phyloP scores from a whole-genome alignment of 2,329 filamentous ascomycete genomes.

The Pseudogymnoascus sp. region DNA sequence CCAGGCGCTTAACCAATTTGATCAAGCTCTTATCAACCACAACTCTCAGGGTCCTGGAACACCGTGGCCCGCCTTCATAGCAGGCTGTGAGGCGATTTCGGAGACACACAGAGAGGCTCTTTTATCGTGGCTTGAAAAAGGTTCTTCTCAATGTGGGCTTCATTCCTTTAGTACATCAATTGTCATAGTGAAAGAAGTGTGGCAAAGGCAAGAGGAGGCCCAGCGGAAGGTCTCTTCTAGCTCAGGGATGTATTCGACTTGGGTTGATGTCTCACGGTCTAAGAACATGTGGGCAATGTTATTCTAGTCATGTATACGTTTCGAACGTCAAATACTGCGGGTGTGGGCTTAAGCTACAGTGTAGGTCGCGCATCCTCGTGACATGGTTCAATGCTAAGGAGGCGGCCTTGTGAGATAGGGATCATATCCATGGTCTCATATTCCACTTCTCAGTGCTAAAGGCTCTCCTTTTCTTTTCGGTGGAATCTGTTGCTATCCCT shows the following conservation, averaged over 20 bases:
- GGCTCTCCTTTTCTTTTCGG: no score
- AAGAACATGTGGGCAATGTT: conserved; percentile 8
- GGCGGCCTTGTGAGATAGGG: no score
- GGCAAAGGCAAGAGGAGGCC: conserved; percentile 26
- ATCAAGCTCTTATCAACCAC: conserved; percentile 14
- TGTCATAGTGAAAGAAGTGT: conserved; percentile 27
- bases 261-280: conserved; percentile 23
- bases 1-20: conserved; percentile 27
- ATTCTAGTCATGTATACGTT: conserved; percentile 3
- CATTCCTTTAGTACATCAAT: conserved; percentile 18
- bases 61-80: conserved; percentile 34
- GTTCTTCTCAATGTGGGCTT: conserved; percentile 3
- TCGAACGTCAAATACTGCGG: background rate
- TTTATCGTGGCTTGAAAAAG: conserved; percentile 12
- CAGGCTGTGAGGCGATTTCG: conserved; percentile 32
- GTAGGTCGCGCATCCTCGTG: background rate
- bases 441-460: no score
- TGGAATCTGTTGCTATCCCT: no score
- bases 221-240: background rate
- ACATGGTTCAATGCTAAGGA: no score
- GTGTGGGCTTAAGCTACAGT: background rate
- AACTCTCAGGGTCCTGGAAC: conserved; percentile 25
- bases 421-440: no score
- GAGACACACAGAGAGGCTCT: conserved; percentile 21
- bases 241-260: conserved; percentile 17